A percentile compares a stretch with the other conserved stretches of the same genome.
phyloP scores from a whole-genome alignment of 2,329 filamentous ascomycete genomes.

The Salinomyces thailandicus region DNA sequence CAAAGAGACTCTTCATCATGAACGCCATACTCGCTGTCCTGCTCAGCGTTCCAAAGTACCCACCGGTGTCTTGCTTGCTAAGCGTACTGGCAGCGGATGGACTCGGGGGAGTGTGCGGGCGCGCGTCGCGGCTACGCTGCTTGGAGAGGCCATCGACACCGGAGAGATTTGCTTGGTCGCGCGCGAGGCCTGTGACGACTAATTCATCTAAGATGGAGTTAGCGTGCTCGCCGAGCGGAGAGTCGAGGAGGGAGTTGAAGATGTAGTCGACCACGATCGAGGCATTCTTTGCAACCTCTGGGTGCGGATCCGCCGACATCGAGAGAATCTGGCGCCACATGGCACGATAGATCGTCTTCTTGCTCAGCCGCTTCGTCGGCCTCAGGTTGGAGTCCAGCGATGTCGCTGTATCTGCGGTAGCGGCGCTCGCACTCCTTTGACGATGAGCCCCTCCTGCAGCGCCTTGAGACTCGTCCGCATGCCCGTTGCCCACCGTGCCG shows the following conservation, averaged over 20 bases:
- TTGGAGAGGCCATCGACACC: slow-evolving; percentile 14
- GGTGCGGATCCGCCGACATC: slow-evolving; percentile 85
- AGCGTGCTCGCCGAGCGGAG: slow-evolving; percentile 60
- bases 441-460: neutral
- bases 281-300: slow-evolving; percentile 80
- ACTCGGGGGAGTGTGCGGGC: slow-evolving; percentile 29
- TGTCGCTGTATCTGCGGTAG: slow-evolving; percentile 1
- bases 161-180: slow-evolving; percentile 18
- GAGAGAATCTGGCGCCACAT: slow-evolving; percentile 91
- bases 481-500: neutral
- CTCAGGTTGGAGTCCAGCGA: slow-evolving; percentile 1
- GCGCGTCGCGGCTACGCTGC: slow-evolving; percentile 40
- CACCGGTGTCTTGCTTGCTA: slow-evolving; percentile 42
- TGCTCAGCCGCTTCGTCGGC: slow-evolving; percentile 46
- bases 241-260: slow-evolving; percentile 66
- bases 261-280: slow-evolving; percentile 78
- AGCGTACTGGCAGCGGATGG: slow-evolving; percentile 37
- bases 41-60: slow-evolving; percentile 49
- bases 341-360: slow-evolving; percentile 83
- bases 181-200: slow-evolving; percentile 16
- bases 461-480: slow-evolving; percentile 1
- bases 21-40: slow-evolving; percentile 55
- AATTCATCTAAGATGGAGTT: slow-evolving; percentile 68
- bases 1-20: slow-evolving; percentile 52
- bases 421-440: slow-evolving; percentile 4